Base-by-base conservation (phyloP, 2,329 filamentous ascomycete genomes). In the Colletotrichum shisoi region DNA sequence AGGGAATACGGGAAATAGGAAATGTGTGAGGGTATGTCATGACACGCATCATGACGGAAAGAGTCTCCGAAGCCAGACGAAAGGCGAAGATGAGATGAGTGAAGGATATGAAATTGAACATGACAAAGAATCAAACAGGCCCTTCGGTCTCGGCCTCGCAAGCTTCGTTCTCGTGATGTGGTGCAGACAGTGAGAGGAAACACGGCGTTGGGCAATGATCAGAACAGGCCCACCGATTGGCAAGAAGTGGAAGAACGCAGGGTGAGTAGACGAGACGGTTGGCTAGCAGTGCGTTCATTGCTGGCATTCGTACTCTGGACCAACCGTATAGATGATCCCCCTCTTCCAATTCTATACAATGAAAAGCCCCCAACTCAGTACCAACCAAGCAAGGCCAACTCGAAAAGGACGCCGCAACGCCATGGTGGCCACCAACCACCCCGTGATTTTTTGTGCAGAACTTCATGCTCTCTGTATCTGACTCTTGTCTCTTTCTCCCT, bases 41-140 rank as follows among this genome's bases (percentile, higher is more conserved):
- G 46, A 42, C 34, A 49, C 42, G 21, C 48, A 66, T 39, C 51
- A 58, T 58, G 31, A 34, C 46, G 27, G 19, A 45, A 60, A 49
- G 46, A 39, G 62, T 56, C 12, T 45, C 24, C 44, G 3, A 4
- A 31, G n/a, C 37, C 45, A 9, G 40, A 63, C 34, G 19, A 54
- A 17, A 8, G 21, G 27, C 46, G 7, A 56, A 60, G 54, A 68
- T 51, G 40, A 64, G 42, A 58, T 49, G 53, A 67, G 37, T 64
- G 42, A 48, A 67, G 61, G 61, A 67, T 56, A 52, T 65, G 65
- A 65, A 60, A 68, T 65, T 65, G 61, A 60, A 51, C 49, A 56
- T 65, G 44, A 39, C 42, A 34, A 64, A 58, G 4, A 51, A 51
- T 17, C 42, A n/a, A 54, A 39, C 13, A 37, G 5, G 15, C 6